phyloP scores from a whole-genome alignment of 164 flowering plant genomes.

The Tetrastigma voinierianum region DNA sequence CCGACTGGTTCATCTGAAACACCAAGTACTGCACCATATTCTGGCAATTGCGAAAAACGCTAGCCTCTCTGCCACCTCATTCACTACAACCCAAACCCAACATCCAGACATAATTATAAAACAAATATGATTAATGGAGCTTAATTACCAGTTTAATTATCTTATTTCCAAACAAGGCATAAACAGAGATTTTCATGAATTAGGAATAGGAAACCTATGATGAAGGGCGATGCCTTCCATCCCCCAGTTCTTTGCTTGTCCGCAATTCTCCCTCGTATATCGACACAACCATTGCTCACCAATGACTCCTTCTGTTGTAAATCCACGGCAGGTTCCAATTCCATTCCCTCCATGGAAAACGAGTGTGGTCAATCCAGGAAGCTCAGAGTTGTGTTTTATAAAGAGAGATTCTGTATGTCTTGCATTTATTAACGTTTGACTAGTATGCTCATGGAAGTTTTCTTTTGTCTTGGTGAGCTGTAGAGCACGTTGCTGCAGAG shows the following conservation, averaged over 20 bases:
- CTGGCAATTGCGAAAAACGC: constrained; percentile 59
- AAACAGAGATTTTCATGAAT: not conserved
- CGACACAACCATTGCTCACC: constrained; percentile 59
- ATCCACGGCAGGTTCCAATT: too few species aligned
- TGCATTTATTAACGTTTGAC: too few species aligned
- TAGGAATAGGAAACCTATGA: constrained; percentile 50
- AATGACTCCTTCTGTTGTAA: constrained; percentile 8
- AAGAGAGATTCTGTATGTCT: too few species aligned
- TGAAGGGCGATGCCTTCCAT: constrained; percentile 70
- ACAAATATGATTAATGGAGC: too few species aligned
- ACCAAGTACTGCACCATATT: constrained; percentile 61
- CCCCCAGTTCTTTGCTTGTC: constrained; percentile 62
- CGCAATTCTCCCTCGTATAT: constrained; percentile 51
- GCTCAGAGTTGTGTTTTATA: too few species aligned
- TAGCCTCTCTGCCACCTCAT: constrained; percentile 76
- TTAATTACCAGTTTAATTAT: too few species aligned
- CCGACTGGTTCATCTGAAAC: constrained; percentile 46
- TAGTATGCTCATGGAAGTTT: too few species aligned
- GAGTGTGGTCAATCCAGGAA: too few species aligned
- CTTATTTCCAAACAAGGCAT: not conserved
- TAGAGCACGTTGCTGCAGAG: too few species aligned
- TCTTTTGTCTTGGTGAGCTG: too few species aligned
- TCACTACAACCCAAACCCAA: constrained; percentile 45
- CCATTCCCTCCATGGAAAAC: too few species aligned
- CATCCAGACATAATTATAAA: not conserved